Conservation (phyloP, 2,329 filamentous ascomycete species). For the Cucurbitaria berberidis region DNA sequence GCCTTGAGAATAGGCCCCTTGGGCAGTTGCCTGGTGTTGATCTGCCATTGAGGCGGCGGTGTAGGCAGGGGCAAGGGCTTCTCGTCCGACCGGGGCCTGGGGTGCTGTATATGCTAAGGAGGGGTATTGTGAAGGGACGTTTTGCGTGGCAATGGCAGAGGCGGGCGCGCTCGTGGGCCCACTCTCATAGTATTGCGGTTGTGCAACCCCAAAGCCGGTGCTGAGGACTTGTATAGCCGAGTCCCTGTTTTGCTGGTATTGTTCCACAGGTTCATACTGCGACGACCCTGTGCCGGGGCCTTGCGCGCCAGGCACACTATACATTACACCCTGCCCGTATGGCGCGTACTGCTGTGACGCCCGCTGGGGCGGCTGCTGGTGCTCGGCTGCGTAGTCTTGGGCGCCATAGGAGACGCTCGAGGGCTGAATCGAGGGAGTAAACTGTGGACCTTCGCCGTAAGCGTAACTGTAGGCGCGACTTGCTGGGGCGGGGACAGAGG, state of each 20-base stretch:
- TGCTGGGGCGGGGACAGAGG: constrained; percentile 49
- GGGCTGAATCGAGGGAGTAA: constrained; percentile 60
- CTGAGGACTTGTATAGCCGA: constrained; percentile 78
- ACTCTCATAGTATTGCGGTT: constrained; percentile 69
- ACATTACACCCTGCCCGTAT: constrained; percentile 74
- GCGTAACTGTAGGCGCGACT: constrained; percentile 56
- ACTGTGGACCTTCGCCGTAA: constrained; percentile 61
- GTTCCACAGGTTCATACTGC: constrained; percentile 75
- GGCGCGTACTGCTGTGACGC: constrained; percentile 54
- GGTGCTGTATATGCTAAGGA: constrained; percentile 65
- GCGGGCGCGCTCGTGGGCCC: constrained; percentile 65
- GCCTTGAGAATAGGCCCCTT: constrained; percentile 48
- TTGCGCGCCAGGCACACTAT: constrained; percentile 65
- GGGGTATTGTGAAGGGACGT: constrained; percentile 69
- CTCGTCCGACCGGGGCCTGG: constrained; percentile 62
- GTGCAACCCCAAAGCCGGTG: constrained; percentile 70
- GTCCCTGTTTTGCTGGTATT: constrained; percentile 72
- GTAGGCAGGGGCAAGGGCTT: constrained; percentile 59
- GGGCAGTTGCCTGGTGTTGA: constrained; percentile 51
- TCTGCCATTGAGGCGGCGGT: constrained; percentile 59
- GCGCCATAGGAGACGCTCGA: constrained; percentile 65
- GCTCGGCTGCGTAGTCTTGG: constrained; percentile 66
- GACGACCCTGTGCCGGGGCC: constrained; percentile 58
- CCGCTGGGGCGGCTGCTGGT: constrained; percentile 65
- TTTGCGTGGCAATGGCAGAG: constrained; percentile 64